Conservation (phyloP, 306 rosid genomes). For the Malus sylvestris region DNA sequence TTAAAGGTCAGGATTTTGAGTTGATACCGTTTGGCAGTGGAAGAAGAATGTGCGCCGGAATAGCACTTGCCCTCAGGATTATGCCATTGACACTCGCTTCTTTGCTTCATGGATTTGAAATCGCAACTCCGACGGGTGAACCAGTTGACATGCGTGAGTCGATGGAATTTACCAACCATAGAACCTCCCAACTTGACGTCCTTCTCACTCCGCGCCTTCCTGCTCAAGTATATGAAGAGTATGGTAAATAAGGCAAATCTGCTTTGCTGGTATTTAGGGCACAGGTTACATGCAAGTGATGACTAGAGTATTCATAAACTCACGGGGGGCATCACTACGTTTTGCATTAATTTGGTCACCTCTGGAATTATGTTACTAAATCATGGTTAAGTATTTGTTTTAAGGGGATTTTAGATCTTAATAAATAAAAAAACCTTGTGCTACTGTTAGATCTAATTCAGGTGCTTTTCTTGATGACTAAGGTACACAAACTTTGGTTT, state of each 20-base stretch:
- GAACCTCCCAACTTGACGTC: background rate
- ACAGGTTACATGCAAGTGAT: too few relatives aligned
- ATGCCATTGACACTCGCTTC: background rate
- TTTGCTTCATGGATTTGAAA: conserved; percentile 16
- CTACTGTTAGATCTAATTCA: too few relatives aligned
- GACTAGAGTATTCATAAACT: too few relatives aligned
- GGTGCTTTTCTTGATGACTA: too few relatives aligned
- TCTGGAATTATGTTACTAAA: too few relatives aligned
- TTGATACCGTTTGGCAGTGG: conserved; percentile 9
- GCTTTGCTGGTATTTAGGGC: too few relatives aligned
- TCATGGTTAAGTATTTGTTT: too few relatives aligned
- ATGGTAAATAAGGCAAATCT: background rate
- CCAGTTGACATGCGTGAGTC: conserved; percentile 12
- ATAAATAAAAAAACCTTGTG: too few relatives aligned
- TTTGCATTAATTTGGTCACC: too few relatives aligned
- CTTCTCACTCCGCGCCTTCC: conserved; percentile 9
- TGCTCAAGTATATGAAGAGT: background rate
- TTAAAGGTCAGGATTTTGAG: background rate
- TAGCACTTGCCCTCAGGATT: background rate
- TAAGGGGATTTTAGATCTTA: too few relatives aligned
- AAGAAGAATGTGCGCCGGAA: conserved; percentile 2
- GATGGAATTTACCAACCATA: conserved; percentile 5
- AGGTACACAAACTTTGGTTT: too few relatives aligned
- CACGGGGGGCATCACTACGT: too few relatives aligned
- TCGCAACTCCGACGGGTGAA: background rate